These are phyloP conservation scores for Phtheirospermum japonicum DNA, from an alignment of 257 asterid species.

Conservation along the genomic window DNA sequence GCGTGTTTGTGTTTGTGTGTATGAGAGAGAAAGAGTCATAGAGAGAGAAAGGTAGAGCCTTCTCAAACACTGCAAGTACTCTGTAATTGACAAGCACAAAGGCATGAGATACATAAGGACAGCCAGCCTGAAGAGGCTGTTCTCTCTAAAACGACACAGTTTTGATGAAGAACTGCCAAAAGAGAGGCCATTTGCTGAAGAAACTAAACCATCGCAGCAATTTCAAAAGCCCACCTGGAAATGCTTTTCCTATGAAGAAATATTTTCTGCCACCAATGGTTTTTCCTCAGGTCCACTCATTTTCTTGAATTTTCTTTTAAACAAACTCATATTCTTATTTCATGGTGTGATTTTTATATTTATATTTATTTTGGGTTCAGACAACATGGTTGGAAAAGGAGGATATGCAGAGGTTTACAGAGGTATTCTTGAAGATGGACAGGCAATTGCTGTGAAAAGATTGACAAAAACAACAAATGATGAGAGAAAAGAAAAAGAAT, in stretches of 20 bases:
- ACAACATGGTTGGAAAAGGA: conserved; percentile 85
- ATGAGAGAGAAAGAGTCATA: background rate
- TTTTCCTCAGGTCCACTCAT: conserved; percentile 57
- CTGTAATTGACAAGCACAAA: conserved; percentile 8
- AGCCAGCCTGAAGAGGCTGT: conserved; percentile 66
- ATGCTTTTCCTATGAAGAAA: conserved; percentile 76
- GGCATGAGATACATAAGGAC: conserved; percentile 73
- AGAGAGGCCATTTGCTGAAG: conserved; percentile 22
- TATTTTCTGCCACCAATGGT: conserved; percentile 72
- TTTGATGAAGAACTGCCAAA: conserved; percentile 41
- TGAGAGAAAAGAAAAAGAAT: conserved; percentile 89
- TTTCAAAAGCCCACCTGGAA: conserved; percentile 72
- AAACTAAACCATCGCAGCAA: conserved; percentile 14
- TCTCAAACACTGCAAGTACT: conserved; percentile 15
- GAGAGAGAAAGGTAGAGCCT: background rate
- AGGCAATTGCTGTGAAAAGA: conserved; percentile 81
- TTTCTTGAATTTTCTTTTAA: background rate
- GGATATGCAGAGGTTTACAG: conserved; percentile 97
- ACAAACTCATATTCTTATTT: background rate
- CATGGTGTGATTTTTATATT: background rate
- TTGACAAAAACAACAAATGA: conserved; percentile 60
- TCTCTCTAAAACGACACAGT: conserved; percentile 57
- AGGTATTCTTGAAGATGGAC: conserved; percentile 71
- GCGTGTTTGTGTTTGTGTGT: background rate
- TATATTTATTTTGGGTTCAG: conserved; percentile 32